Evolutionary conservation across 2,329 filamentous ascomycete genomes (phyloP).

Genomic region (Alternaria triticimaculans): DNA sequence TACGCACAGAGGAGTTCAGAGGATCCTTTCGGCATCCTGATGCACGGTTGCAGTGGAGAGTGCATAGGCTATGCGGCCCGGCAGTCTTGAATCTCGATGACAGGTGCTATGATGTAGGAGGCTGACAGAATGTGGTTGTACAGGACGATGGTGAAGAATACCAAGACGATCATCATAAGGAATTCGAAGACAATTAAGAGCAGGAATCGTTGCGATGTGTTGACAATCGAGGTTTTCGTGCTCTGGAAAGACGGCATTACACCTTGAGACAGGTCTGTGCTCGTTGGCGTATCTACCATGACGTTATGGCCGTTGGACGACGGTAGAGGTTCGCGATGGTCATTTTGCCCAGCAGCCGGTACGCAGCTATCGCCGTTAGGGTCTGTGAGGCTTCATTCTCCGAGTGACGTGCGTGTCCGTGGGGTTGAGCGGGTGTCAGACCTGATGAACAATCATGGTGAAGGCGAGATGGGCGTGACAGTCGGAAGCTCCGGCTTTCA

Average conservation of each 20-base stretch:
- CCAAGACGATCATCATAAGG: neutral
- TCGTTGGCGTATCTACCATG: neutral
- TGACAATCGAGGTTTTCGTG: neutral
- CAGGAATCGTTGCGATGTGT: neutral
- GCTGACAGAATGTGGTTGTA: neutral
- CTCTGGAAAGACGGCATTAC: neutral
- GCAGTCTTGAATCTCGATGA: neutral
- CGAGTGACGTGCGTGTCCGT: neutral
- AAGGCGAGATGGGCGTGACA: neutral
- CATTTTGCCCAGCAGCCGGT: neutral
- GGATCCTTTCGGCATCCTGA: neutral
- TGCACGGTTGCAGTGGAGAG: neutral
- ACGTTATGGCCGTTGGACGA: neutral
- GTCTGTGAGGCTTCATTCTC: neutral
- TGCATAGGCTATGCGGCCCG: neutral
- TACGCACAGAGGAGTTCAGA: neutral
- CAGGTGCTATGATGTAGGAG: neutral
- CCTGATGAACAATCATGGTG: neutral
- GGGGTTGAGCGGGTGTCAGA: neutral
- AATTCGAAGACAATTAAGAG: neutral
- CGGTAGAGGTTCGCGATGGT: neutral
- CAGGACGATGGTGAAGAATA: neutral
- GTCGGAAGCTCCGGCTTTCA: neutral
- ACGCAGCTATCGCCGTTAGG: neutral
- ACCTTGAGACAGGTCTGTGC: neutral